Evolutionary conservation across 345 rosid species (phyloP), one percentile per base, ranked within the genome.

Genomic region (Populus ilicifolia): DNA sequence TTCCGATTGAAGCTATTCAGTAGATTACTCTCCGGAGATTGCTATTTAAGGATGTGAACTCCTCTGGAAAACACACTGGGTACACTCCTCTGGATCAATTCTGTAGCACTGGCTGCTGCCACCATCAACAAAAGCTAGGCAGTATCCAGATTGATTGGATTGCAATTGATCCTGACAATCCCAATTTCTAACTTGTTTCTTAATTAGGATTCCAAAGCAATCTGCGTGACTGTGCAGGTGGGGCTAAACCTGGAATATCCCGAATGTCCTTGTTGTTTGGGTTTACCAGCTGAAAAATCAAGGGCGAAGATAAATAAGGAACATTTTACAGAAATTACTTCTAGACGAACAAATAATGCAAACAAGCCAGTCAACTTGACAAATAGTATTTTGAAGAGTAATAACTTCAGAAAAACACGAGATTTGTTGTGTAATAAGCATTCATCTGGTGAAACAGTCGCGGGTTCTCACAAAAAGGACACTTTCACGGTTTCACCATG

Each of bases 231-330:
- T 84, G 88, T 16, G 91, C 97, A 66, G 99, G 99, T 54, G 99
- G 98, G 14, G 97, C 98, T 82, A 96, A 67, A 48, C 98, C 99
- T 1, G 99, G 97, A 78, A 96, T 90, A 80, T 84, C 92, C 9
- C 89, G 91, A 79, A 93, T 91, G 84, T 92, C 95, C 80, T 92
- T 93, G 91, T 93, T 93, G 77, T 85, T 87, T 25, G 99, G 99
- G 86, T 91, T 83, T 85, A 92, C 96, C 67, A 96, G 81, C 99
- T 96, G 90, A 21, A 75, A 75, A 54, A n/a, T 44, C 10, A 43
- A 43, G 16, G 64, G 62, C 62, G 61, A 41, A 43, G 17, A 21
- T 70, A 8, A 75, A 70, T n/a, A 35, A 69, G 14, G 25, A 38
- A 30, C 13, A 65, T 25, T 43, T 27, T 67, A 30, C 67, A 68